Conservation (phyloP, 345 rosid genomes). For the Corchorus capsularis region DNA sequence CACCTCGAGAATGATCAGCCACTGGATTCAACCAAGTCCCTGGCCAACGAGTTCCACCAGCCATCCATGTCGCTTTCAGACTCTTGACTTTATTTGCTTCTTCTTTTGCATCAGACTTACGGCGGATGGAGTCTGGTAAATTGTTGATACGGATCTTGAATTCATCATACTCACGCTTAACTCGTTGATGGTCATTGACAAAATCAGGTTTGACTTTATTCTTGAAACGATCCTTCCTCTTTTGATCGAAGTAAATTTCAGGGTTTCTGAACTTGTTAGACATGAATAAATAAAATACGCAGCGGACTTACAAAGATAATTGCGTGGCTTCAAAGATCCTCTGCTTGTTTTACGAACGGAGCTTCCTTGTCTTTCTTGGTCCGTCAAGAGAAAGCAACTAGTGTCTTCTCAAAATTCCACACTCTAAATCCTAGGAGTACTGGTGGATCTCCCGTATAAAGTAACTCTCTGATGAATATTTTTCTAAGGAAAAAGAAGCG, state of each 20-base stretch:
- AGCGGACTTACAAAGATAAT: no score
- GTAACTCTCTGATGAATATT: no score
- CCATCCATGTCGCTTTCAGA: constrained; percentile 99
- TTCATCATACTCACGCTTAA: constrained; percentile 97
- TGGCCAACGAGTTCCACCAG: constrained; percentile 99
- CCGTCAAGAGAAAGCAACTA: no score
- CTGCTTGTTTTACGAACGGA: no score
- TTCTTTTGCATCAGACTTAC: constrained; percentile 91
- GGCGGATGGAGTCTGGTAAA: constrained; percentile 91
- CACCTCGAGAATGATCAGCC: constrained; percentile 79
- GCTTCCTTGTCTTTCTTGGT: no score
- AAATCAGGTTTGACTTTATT: constrained; percentile 85
- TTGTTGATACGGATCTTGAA: constrained; percentile 92
- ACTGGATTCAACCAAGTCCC: constrained; percentile 83
- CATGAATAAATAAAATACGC: no score
- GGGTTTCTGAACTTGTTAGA: constrained; percentile 99
- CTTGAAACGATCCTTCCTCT: constrained; percentile 88
- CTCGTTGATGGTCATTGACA: constrained; percentile 87
- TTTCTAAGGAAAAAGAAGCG: no score
- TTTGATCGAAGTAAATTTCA: constrained; percentile 84
- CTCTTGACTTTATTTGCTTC: constrained; percentile 93
- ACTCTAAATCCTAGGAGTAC: no score
- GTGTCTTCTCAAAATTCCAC: no score
- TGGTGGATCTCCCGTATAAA: no score
- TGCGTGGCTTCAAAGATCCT: no score